Percentiles rank a stretch among this genome's conserved stretches.
Evolutionary conservation across 148 eudicot species (phyloP).

Genomic region (Rhododendron ferrugineum): DNA sequence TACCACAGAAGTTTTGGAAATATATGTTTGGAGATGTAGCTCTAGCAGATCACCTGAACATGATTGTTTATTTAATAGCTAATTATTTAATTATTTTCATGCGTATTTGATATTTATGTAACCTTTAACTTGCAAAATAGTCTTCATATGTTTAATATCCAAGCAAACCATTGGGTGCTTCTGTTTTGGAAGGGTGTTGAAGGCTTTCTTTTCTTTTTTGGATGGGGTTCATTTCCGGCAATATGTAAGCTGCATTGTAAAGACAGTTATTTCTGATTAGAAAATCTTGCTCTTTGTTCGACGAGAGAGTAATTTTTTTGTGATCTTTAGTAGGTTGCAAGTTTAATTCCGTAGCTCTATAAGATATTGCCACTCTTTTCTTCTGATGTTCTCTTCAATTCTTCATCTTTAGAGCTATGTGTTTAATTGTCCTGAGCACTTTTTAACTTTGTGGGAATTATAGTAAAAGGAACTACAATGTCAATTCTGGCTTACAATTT

Average conservation of each 20-base stretch:
- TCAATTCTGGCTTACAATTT: not conserved
- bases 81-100: not conserved
- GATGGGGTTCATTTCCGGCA: not conserved
- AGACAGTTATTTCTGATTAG: not conserved
- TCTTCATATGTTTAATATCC: not conserved
- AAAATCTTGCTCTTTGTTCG: not conserved
- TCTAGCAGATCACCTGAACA: slow-evolving; percentile 7
- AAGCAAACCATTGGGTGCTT: not conserved
- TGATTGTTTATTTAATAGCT: not conserved
- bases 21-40: not conserved
- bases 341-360: not conserved
- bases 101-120: not conserved
- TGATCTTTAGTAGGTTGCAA: not conserved
- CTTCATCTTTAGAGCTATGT: not conserved
- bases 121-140: not conserved
- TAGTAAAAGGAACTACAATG: not conserved
- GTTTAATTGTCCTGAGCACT: not conserved
- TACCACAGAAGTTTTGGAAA: not conserved
- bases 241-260: not conserved
- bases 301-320: not conserved
- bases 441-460: not conserved
- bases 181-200: not conserved
- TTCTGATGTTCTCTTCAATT: not conserved
- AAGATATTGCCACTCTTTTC: not conserved
- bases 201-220: not conserved